Percentiles rank a stretch among this genome's conserved stretches.
Evolutionary conservation across 2,329 filamentous ascomycete genomes (phyloP).

Genomic region (Aspergillus terreus): DNA sequence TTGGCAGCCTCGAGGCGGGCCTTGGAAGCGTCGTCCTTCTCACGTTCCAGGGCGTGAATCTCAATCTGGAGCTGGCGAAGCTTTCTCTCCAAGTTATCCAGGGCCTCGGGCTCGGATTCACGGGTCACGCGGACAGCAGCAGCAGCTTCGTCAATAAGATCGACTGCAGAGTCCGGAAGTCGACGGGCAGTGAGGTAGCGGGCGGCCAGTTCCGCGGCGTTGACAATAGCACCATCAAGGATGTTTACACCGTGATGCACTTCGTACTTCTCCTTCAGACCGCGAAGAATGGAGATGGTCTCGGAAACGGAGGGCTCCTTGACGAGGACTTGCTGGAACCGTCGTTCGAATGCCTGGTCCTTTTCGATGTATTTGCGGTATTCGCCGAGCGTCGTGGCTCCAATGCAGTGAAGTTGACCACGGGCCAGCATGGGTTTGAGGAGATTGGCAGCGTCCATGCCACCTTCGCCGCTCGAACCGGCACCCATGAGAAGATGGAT

Average conservation of each 20-base stretch:
- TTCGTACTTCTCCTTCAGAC: conserved; percentile 96
- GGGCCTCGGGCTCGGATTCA: conserved; percentile 92
- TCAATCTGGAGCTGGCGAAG: conserved; percentile 92
- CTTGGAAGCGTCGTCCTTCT: conserved; percentile 91
- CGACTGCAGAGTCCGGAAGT: conserved; percentile 93
- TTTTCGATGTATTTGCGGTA: conserved; percentile 99
- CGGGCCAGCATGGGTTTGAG: conserved; percentile 97
- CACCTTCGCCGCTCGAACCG: conserved; percentile 87
- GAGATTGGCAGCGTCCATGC: conserved; percentile 97
- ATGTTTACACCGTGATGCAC: conserved; percentile 98
- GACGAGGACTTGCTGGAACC: conserved; percentile 96
- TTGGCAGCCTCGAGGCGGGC: conserved; percentile 76
- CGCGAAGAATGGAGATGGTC: conserved; percentile 96
- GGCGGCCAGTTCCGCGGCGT: conserved; percentile 84
- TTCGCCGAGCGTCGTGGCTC: conserved; percentile 89
- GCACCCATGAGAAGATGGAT: conserved; percentile 99
- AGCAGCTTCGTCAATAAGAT: conserved; percentile 92
- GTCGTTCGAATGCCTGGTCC: conserved; percentile 93
- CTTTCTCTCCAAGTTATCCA: conserved; percentile 89
- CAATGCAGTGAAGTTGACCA: conserved; percentile 95
- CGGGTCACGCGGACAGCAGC: conserved; percentile 93
- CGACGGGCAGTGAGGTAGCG: conserved; percentile 88
- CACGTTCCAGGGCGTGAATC: conserved; percentile 88
- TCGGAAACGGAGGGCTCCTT: conserved; percentile 87
- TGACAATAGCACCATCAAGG: conserved; percentile 86